Percentiles rank a stretch among this genome's conserved stretches.
Evolutionary conservation across 345 rosid genomes (phyloP).

Genomic region (Salix viminalis): DNA sequence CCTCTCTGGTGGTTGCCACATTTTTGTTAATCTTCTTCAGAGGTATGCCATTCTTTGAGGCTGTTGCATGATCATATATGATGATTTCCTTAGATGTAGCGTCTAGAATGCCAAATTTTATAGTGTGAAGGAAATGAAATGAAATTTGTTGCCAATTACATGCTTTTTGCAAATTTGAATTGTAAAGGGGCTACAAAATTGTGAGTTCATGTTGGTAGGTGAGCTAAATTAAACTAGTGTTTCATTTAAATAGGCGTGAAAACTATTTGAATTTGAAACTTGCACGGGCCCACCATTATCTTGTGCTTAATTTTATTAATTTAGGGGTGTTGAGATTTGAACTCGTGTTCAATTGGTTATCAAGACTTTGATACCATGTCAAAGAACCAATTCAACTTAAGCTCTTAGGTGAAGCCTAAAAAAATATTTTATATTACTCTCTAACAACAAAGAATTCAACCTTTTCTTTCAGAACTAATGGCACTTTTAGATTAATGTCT

Average conservation of each 20-base stretch:
- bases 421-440: no score
- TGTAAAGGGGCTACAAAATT: neutral
- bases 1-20: constrained; percentile 71
- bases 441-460: no score
- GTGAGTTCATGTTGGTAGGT: neutral
- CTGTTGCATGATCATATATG: neutral
- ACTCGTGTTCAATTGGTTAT: no score
- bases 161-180: neutral
- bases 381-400: no score
- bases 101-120: neutral
- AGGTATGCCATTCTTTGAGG: constrained; percentile 43
- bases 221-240: neutral
- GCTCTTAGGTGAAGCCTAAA: no score
- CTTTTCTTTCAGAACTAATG: no score
- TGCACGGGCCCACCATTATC: no score
- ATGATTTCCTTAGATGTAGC: neutral
- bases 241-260: neutral
- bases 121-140: neutral
- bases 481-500: neutral
- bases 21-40: constrained; percentile 85
- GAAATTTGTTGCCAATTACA: neutral
- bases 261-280: no score
- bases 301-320: no score
- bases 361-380: no score
- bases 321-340: no score